Evolutionary conservation across 306 rosid genomes (phyloP), one percentile per base, ranked within the genome.

Genomic region (Lathyrus tuberosus): DNA sequence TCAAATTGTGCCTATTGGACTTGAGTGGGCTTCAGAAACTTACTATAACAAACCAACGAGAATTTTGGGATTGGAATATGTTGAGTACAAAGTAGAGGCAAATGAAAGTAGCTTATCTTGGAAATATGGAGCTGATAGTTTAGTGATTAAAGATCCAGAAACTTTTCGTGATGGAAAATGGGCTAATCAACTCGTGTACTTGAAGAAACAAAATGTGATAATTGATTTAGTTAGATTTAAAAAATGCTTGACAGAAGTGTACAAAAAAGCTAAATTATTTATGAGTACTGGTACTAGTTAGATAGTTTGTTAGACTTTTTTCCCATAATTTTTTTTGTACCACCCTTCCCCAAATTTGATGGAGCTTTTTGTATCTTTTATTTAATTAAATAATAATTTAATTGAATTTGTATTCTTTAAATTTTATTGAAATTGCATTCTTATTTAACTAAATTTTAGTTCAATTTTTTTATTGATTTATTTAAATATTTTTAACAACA

Each of bases 1-100:
- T 53, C 52, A 86, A 8, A 82, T 86, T 76, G 82, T 85, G 63
- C 95, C 87, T 3, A 15, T 84, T 12, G 94, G 87, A 9, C 3
- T 43, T 10, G 66, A 20, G 0, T 86, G 84, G 82, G 52, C 72
- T 5, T 66, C 91, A 0, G 33, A 9, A n/a, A 67, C 65, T 0
- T 84, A 49, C 18, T 82, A 52, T 30, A 76, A 73, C 38, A 62
- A 65, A 4, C 69, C 77, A 11, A 12, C 48, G 0, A 56, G 30
- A 35, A 31, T 5, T 44, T 48, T 78, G 63, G 80, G 78, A 0
- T 22, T 80, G 67, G 74, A 80, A 10, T 78, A 82, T 48, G 8
- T 78, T 10, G 86, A 71, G 6, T 82, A 78, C 57, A 78, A 62
- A 72, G 18, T 75, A 10, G 43, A 41, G n/a, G 72, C 69, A 3